A percentile compares a stretch with the other conserved stretches of the same genome.
These are phyloP conservation scores for Annona cherimola DNA, from an alignment of 164 flowering plant genomes.

Conservation along the genomic window DNA sequence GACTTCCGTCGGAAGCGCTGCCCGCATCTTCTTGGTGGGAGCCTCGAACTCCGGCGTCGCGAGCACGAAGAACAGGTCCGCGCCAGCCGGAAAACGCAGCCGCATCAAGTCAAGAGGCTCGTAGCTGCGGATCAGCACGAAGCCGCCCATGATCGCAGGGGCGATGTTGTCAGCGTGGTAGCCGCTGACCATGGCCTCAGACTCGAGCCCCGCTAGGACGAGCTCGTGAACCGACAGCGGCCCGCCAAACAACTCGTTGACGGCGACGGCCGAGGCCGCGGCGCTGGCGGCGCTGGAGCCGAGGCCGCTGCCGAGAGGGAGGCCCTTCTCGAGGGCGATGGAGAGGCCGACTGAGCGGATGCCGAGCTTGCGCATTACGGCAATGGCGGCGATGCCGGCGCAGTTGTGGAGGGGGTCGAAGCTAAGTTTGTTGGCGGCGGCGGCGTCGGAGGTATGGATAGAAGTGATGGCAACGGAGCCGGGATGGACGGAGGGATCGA, in stretches of 20 bases:
- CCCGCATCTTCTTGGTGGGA: constrained; percentile 91
- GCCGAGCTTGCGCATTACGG: constrained; percentile 67
- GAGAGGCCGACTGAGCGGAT: constrained; percentile 73
- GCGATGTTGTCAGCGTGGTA: constrained; percentile 87
- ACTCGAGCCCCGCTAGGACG: constrained; percentile 75
- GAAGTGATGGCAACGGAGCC: constrained; percentile 62
- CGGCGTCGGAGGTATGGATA: constrained; percentile 35
- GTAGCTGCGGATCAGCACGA: constrained; percentile 64
- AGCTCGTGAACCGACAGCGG: constrained; percentile 38
- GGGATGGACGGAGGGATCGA: constrained; percentile 58
- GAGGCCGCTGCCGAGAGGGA: constrained; percentile 80
- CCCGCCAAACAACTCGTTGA: constrained; percentile 70
- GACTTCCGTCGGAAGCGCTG: constrained; percentile 63
- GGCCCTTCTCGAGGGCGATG: constrained; percentile 66
- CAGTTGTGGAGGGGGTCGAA: constrained; percentile 67
- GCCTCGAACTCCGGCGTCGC: constrained; percentile 89
- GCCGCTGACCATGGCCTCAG: constrained; percentile 80
- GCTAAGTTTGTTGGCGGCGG: constrained; percentile 42
- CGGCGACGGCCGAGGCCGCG: constrained; percentile 86
- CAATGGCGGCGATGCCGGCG: constrained; percentile 89
- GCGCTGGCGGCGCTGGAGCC: constrained; percentile 97
- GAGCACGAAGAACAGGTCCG: constrained; percentile 60
- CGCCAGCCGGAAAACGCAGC: constrained; percentile 54
- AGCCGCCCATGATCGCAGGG: constrained; percentile 83
- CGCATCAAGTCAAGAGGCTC: constrained; percentile 58